phyloP scores from a whole-genome alignment of 2,329 filamentous ascomycete species.

The Elsinoe ampelina region DNA sequence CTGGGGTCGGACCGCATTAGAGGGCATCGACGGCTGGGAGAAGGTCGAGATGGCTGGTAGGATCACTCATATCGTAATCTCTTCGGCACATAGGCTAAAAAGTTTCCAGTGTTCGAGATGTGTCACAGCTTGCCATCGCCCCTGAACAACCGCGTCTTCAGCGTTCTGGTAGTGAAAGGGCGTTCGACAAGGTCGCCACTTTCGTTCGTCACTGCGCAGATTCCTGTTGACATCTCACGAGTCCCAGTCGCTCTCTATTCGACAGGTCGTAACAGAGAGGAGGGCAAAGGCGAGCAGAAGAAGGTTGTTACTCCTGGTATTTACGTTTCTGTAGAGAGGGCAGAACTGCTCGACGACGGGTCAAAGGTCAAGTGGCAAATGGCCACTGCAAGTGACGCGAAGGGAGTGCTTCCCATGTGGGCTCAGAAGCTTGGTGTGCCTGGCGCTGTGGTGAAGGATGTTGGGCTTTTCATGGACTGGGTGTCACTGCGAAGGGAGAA shows the following conservation, averaged over 20 bases:
- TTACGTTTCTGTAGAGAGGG: constrained; percentile 58
- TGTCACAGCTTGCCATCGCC: constrained; percentile 52
- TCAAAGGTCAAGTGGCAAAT: constrained; percentile 61
- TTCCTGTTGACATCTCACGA: constrained; percentile 29
- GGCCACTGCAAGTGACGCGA: constrained; percentile 64
- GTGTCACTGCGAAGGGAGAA: constrained; percentile 24
- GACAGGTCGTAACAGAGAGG: constrained; percentile 20
- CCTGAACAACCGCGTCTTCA: constrained; percentile 57
- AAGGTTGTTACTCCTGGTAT: constrained; percentile 46
- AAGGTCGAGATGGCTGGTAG: constrained; percentile 32
- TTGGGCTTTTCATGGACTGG: constrained; percentile 59
- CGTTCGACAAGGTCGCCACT: constrained; percentile 13
- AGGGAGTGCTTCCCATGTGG: constrained; percentile 55
- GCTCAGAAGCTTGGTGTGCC: constrained; percentile 57
- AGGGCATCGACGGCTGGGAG: constrained; percentile 23
- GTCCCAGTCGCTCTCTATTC: constrained; percentile 28
- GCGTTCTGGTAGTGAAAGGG: constrained; percentile 54
- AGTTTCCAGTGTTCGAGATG: constrained; percentile 52
- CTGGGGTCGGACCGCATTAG: constrained; percentile 32
- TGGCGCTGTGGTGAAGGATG: constrained; percentile 59
- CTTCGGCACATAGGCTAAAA: neutral
- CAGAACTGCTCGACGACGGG: constrained; percentile 37
- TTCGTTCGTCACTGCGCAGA: constrained; percentile 29
- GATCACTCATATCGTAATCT: constrained; percentile 13
- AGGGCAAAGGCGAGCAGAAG: constrained; percentile 17